Conservation (phyloP, 495 filamentous ascomycete genomes). For the Penicillium ochrochloron region DNA sequence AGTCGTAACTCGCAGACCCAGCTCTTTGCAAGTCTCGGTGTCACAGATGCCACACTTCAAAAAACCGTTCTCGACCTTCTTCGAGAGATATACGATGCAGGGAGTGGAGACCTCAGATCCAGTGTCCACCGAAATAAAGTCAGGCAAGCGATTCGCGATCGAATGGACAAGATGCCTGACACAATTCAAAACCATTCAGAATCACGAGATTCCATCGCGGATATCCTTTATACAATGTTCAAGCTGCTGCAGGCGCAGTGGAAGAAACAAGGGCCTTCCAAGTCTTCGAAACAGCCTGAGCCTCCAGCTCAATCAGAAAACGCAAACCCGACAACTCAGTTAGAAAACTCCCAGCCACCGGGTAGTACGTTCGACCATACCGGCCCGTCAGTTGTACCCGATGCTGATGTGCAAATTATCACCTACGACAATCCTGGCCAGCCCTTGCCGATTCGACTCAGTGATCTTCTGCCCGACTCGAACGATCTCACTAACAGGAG, state of each 20-base stretch:
- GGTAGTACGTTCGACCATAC: background rate
- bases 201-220: background rate
- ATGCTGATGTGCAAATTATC: conserved; percentile 7
- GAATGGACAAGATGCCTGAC: background rate
- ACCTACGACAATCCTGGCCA: background rate
- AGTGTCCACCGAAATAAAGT: background rate
- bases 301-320: background rate
- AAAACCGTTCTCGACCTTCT: background rate
- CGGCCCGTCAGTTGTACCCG: background rate
- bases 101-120: background rate
- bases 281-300: background rate
- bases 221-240: background rate
- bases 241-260: background rate
- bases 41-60: background rate
- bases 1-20: background rate
- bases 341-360: background rate
- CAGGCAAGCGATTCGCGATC: conserved; percentile 1
- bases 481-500: background rate
- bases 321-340: background rate
- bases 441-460: background rate
- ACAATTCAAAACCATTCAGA: background rate
- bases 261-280: background rate
- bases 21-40: background rate
- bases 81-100: conserved; percentile 2
- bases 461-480: background rate